Conservation (phyloP, 139 green algal genomes). For the Micractinium conductrix region DNA sequence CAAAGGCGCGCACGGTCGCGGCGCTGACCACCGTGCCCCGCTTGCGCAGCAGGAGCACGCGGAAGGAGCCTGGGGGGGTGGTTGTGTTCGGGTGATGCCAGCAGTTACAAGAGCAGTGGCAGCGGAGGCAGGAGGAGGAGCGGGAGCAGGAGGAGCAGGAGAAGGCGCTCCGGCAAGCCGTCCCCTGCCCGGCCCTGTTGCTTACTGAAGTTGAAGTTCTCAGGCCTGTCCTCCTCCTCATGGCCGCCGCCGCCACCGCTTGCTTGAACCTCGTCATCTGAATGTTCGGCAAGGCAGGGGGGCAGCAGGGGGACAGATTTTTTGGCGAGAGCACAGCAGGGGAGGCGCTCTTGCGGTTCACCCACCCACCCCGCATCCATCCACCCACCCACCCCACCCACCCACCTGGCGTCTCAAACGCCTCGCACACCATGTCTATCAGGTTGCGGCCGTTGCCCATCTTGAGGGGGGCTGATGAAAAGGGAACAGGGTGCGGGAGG, state of each 20-base stretch:
- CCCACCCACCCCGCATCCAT: too few relatives aligned
- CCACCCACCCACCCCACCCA: too few relatives aligned
- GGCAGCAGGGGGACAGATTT: too few relatives aligned
- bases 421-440: slow-evolving; percentile 73
- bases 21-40: slow-evolving; percentile 59
- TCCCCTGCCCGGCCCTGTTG: not conserved
- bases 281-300: too few relatives aligned
- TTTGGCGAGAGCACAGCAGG: too few relatives aligned
- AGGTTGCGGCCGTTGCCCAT: slow-evolving; percentile 75
- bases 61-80: slow-evolving; percentile 59
- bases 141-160: not conserved
- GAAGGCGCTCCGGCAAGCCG: not conserved
- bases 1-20: slow-evolving; percentile 66
- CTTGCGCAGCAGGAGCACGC: slow-evolving; percentile 62
- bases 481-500: not conserved
- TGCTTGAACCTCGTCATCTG: too few relatives aligned
- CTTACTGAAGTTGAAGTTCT: slow-evolving; percentile 68
- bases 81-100: not conserved
- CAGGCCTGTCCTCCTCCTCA: slow-evolving; percentile 27
- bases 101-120: too few relatives aligned
- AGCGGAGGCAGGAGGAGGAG: too few relatives aligned
- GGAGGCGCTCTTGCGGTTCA: too few relatives aligned
- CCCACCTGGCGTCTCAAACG: slow-evolving; percentile 50
- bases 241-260: not conserved
- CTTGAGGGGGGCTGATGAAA: slow-evolving; percentile 51